Base-by-base conservation (phyloP, 1,284 basidiomycete species). In the Calocybe gambosa region DNA sequence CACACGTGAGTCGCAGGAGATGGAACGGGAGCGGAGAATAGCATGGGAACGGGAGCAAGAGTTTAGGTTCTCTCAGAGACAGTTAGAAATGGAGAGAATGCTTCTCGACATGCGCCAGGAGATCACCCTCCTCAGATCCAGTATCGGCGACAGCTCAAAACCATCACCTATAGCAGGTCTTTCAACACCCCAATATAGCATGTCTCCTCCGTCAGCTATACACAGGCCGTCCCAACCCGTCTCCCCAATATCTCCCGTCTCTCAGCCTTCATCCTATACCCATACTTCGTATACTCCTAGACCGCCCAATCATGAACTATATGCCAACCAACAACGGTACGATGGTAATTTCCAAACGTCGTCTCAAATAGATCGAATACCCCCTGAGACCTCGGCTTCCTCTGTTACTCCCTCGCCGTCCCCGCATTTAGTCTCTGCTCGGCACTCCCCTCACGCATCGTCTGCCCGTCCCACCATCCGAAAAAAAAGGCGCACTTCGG, bases 31-130 rank as follows among this genome's bases (percentile, higher is more conserved):
- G 51, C 71, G 84, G 16, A 67, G 82, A 43, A 42, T 73, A 9
- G 71, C 68, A 35, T 87, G 85, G 84, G 85, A 86, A 55, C 68
- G 73, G 52, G 79, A 82, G 45, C 80, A 83, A 51, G 85, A 86
- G 61, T 70, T 69, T 8, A 82, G 70, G 55, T 71, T 68, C 49
- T 55, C 63, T 12, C 74, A 77, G 50, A 63, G 69, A 33, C 77
- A 82, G 48, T 73, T 71, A 21, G 78, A 82, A 57, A 71, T 78
- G 66, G 78, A 85, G 57, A 67, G 68, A 18, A 72, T 73, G 42
- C 66, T 86, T 49, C 53, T 67, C 1, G 75, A 77, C 49, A 73
- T 86, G 72, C 74, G 72, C 19, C 70, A 75, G 51, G 79, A 87
- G 57, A 67, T 87, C 43, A 58, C 68, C 16, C 54, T 64, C 15